These are phyloP conservation scores for Phycomyces blakesleeanus DNA, from an alignment of 192 early-diverging fungal species.

Conservation along the genomic window DNA sequence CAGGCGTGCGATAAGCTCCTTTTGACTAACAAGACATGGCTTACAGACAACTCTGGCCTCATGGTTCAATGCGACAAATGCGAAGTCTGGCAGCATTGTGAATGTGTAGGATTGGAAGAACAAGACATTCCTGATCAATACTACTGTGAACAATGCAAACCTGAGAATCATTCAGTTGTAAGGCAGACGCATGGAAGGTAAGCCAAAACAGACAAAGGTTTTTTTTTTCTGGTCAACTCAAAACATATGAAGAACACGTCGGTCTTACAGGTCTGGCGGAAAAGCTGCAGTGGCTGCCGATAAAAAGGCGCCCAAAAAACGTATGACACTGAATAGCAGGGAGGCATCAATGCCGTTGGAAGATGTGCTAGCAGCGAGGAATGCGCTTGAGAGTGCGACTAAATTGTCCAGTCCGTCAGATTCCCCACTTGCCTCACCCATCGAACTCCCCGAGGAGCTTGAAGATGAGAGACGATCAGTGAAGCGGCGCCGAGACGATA, in stretches of 20 bases:
- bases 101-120: constrained; percentile 81
- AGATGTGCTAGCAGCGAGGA: constrained; percentile 36
- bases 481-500: background rate
- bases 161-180: constrained; percentile 72
- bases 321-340: constrained; percentile 53
- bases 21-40: background rate
- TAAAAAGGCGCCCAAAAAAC: constrained; percentile 46
- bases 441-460: background rate
- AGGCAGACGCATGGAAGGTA: constrained; percentile 38
- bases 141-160: constrained; percentile 87
- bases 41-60: constrained; percentile 54
- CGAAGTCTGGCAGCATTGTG: constrained; percentile 91
- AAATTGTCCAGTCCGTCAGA: background rate
- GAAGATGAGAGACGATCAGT: background rate
- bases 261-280: background rate
- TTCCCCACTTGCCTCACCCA: background rate
- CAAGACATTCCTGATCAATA: constrained; percentile 84
- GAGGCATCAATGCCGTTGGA: constrained; percentile 50
- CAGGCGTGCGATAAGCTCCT: background rate
- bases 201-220: constrained; percentile 15
- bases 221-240: constrained; percentile 8
- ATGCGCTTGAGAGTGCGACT: constrained; percentile 13
- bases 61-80: constrained; percentile 96
- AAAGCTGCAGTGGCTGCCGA: constrained; percentile 11
- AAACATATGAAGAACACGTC: background rate